phyloP scores from a whole-genome alignment of 2,329 filamentous ascomycete genomes.

The Esteya vermicola region DNA sequence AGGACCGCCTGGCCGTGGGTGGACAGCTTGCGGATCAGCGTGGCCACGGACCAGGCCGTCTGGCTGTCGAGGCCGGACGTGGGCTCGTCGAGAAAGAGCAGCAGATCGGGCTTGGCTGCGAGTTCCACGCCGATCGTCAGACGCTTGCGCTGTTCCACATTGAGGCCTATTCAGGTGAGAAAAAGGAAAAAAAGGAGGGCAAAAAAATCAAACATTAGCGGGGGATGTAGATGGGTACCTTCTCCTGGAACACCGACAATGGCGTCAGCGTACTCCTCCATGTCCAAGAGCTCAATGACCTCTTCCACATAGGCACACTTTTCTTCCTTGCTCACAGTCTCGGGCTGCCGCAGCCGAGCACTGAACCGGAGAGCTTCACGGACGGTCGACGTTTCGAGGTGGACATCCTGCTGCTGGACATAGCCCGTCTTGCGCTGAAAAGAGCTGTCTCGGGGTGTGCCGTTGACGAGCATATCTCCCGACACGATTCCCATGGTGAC shows the following conservation, averaged over 20 bases:
- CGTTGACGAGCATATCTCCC: constrained; percentile 62
- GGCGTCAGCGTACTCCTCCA: constrained; percentile 81
- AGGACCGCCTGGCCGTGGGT: constrained; percentile 16
- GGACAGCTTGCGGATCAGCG: constrained; percentile 48
- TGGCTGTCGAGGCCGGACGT: constrained; percentile 49
- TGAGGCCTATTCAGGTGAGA: constrained; percentile 31
- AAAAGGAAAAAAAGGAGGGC: background rate
- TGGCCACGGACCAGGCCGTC: constrained; percentile 48
- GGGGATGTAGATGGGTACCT: too few species aligned
- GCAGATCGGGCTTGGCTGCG: constrained; percentile 64
- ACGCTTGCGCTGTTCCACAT: constrained; percentile 57
- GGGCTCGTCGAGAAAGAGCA: constrained; percentile 49
- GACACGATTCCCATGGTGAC: constrained; percentile 80
- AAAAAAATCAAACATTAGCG: too few species aligned
- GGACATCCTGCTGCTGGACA: constrained; percentile 85
- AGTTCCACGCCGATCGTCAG: constrained; percentile 89
- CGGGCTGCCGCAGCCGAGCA: constrained; percentile 72
- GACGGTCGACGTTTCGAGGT: constrained; percentile 71
- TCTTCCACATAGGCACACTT: constrained; percentile 82
- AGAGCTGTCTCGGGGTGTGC: constrained; percentile 54
- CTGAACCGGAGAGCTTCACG: constrained; percentile 80
- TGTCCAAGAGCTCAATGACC: constrained; percentile 80
- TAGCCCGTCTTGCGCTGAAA: constrained; percentile 92
- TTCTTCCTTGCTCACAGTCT: constrained; percentile 52
- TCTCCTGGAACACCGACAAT: constrained; percentile 83